These are phyloP conservation scores for Sarocladium brachiariae DNA, from an alignment of 2,329 filamentous ascomycete genomes.

Conservation along the genomic window DNA sequence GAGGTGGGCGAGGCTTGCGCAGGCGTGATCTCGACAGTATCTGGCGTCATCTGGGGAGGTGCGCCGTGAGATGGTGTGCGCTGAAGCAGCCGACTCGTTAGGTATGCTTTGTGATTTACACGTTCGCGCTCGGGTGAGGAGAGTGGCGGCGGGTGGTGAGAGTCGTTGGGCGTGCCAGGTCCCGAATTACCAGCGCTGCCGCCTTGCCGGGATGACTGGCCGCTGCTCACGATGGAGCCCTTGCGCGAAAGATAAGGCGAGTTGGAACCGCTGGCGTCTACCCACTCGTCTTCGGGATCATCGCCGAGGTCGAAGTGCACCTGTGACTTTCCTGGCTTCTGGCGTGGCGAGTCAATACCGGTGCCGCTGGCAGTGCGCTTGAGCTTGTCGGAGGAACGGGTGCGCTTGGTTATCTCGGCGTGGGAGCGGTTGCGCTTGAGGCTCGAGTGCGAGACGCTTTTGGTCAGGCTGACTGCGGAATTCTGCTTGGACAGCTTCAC, in stretches of 20 bases:
- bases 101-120: conserved; percentile 53
- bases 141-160: conserved; percentile 9
- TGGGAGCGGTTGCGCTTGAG: conserved; percentile 56
- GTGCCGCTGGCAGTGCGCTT: conserved; percentile 48
- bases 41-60: conserved; percentile 58
- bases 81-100: conserved; percentile 61
- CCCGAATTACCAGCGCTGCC: conserved; percentile 26
- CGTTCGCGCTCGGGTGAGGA: conserved; percentile 33
- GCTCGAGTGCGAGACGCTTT: conserved; percentile 47
- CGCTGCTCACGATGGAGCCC: conserved; percentile 43
- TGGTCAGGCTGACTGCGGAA: conserved; percentile 39
- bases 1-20: conserved; percentile 26
- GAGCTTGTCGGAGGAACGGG: conserved; percentile 43
- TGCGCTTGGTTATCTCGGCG: conserved; percentile 46
- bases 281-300: conserved; percentile 54
- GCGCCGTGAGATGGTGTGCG: conserved; percentile 55
- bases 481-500: conserved; percentile 40
- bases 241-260: conserved; percentile 47
- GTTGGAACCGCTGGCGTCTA: conserved; percentile 58
- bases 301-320: conserved; percentile 58
- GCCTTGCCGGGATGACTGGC: conserved; percentile 37
- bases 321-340: conserved; percentile 35
- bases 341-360: conserved; percentile 34
- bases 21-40: conserved; percentile 36
- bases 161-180: conserved; percentile 27